Evolutionary conservation across 345 rosid genomes (phyloP), one percentile per base, ranked within the genome.

Genomic region (Melaleuca quinquenervia): DNA sequence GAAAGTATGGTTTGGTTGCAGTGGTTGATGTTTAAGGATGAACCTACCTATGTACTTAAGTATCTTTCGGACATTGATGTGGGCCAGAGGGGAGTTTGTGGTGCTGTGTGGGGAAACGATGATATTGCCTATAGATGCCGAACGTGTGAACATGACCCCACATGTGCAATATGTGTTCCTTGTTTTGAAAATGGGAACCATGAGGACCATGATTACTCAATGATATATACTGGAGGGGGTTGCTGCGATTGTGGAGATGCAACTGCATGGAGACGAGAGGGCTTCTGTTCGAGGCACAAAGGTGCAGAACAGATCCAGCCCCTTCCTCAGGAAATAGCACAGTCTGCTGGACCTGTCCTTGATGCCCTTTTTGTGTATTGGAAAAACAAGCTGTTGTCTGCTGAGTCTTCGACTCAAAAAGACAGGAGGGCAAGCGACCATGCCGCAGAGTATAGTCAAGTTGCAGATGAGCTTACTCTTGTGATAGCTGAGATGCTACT

Each of bases 181-280:
- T 97, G 99, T 90, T 97, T 97, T 84, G 92, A 89, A 89, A 92
- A 94, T 87, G 99, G 99, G 80, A 88, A 94, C 85, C 98, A 97
- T 87, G 84, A 88, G 60, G 89, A 88, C 85, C 99, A 97, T 82
- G 99, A 97, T 88, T 96, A 92, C 90, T 94, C 95, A 5, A 88
- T 94, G 56, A 93, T 96, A 15, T 94, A 95, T 83, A 97, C 99
- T 1, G 94, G 95, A 15, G 95, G 98, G 83, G 99, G 99, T 88
- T 97, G 99, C 82, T 97, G 99, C 90, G 99, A 97, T 88, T 97
- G 99, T 90, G 99, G 99, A 85, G 99, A 97, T 89, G 93, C 90
- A 44, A 97, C 99, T 5, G 99, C 99, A 7, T 97, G 99, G 99
- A 97, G 94, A 86, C 93, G 90, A 22, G 98, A 94, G 83, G 99